Base-by-base conservation (phyloP, 2,329 filamentous ascomycete species). In the Ophiocordyceps sinensis region DNA sequence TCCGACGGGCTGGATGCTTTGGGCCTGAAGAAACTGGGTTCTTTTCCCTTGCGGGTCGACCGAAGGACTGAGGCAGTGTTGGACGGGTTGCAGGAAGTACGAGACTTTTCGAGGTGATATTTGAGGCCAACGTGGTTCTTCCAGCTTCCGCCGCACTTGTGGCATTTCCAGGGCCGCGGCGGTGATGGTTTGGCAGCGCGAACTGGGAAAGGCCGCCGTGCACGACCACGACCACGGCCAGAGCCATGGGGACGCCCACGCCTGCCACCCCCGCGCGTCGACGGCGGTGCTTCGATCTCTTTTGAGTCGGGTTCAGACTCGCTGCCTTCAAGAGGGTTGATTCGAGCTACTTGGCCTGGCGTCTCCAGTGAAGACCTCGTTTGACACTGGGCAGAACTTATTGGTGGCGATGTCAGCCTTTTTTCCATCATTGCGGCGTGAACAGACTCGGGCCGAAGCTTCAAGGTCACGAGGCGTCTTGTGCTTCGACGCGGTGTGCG, bases 101-200 rank as follows among this genome's bases (percentile, higher is more conserved):
- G 61, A 1, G 73, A 71, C 48, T 75, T 77, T 29, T 67, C 68
- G 13, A 70, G 55, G 45, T 78, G 74, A 49, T 78, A 78, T 39
- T 75, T 72, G 14, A 77, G 58, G 0, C 74, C 74, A 37, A 73
- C 60, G 29, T 70, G 62, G 40, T 77, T 77, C 53, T 75, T 76
- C 72, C 73, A 78, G 11, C 55, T 58, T 3, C 64, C 66, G 10
- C 66, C 66, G 44, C 74, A 78, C 36, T 65, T 70, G 10, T 71
- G 64, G 45, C 74, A 78, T 17, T 55, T 59, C 49, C 59, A 75
- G 2, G 57, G 48, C 26, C 58, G 57, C 14, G 47, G 43, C 29
- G 37, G 43, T n/a, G 50, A 38, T 5, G 36, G 28, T 11, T 39
- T 30, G 13, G 30, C 47, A 42, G 10, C 45, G 31, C 43, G 44